Evolutionary conservation across 2,329 filamentous ascomycete genomes (phyloP), one percentile per base, ranked within the genome.

Genomic region (Zymoseptoria passerinii): DNA sequence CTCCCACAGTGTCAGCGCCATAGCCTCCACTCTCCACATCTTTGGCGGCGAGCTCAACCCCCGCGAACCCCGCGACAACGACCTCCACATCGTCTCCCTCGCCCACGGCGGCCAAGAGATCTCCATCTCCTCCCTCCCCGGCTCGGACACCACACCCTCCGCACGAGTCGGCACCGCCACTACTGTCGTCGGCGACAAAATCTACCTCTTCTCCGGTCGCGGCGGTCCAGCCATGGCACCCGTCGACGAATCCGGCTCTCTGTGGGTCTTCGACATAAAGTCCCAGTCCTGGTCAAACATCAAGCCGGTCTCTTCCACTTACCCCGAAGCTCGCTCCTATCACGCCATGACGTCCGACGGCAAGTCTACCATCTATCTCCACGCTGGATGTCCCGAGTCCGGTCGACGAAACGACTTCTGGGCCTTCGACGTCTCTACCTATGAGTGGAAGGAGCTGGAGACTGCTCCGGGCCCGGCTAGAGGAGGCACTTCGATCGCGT

Each of bases 171-270:
- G 90, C 19, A 83, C 90, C 64, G 86, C 89, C 35, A 83, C 86
- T 0, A 82, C 86, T 10, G 80, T 84, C 1, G 81, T 94, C 58
- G 80, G 85, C 58, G 80, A 81, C 50, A 84, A 84, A 20, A 84
- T 95, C 67, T 92, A 92, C 73, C 63, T 95, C 49, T 95, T 92
- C 72, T 90, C 89, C 52, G 90, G 91, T 8, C 84, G 89, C 50
- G 86, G 87, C 35, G 87, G 87, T 0, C 74, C 79, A 2, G 83
- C 83, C 28, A 86, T 89, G 82, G 76, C 81, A 1, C 84, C 89
- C 0, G 77, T 95, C 9, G 83, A 92, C 55, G 90, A 95, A 68
- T 72, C 77, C 9, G 90, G 90, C 16, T 78, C 83, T 2, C 78
- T 95, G 54, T 95, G 90, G 90, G 78, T 84, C 28, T 92, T 89